phyloP scores from a whole-genome alignment of 2,329 filamentous ascomycete species.

The Ophiosphaerella herpotricha region DNA sequence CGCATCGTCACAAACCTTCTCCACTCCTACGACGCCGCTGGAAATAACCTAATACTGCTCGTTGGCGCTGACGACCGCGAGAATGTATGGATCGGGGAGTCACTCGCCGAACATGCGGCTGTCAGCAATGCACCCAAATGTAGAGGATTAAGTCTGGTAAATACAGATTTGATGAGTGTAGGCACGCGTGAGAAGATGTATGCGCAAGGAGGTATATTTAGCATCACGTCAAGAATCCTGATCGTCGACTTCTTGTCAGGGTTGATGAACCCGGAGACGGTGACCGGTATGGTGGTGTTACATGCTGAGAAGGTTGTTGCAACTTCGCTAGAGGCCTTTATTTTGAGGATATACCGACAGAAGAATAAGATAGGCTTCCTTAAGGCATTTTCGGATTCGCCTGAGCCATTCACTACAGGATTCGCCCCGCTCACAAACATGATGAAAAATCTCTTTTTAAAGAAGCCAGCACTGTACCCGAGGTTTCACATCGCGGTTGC shows the following conservation, averaged over 20 bases:
- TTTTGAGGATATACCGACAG: conserved; percentile 89
- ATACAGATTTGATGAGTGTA: conserved; percentile 91
- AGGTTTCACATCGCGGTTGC: conserved; percentile 91
- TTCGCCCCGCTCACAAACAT: conserved; percentile 88
- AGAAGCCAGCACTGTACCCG: conserved; percentile 88
- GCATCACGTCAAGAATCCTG: conserved; percentile 92
- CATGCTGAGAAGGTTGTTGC: conserved; percentile 86
- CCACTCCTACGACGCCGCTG: conserved; percentile 94
- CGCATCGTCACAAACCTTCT: conserved; percentile 94
- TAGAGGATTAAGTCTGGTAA: conserved; percentile 86
- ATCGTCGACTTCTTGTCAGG: conserved; percentile 91
- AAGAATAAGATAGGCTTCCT: conserved; percentile 93
- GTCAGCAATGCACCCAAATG: conserved; percentile 82
- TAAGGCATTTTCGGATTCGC: conserved; percentile 93
- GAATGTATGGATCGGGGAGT: conserved; percentile 96
- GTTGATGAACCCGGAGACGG: conserved; percentile 77
- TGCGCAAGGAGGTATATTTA: conserved; percentile 84
- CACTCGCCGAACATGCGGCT: conserved; percentile 91
- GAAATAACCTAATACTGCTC: conserved; percentile 88
- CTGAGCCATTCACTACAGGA: conserved; percentile 85
- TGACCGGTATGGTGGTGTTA: conserved; percentile 84
- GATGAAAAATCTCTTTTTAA: conserved; percentile 89
- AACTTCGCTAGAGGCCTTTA: conserved; percentile 92
- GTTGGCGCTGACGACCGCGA: conserved; percentile 90
- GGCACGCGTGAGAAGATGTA: conserved; percentile 91